Conservation (phyloP, 176 grass and related monocot genomes). For the Carex kokanica region DNA sequence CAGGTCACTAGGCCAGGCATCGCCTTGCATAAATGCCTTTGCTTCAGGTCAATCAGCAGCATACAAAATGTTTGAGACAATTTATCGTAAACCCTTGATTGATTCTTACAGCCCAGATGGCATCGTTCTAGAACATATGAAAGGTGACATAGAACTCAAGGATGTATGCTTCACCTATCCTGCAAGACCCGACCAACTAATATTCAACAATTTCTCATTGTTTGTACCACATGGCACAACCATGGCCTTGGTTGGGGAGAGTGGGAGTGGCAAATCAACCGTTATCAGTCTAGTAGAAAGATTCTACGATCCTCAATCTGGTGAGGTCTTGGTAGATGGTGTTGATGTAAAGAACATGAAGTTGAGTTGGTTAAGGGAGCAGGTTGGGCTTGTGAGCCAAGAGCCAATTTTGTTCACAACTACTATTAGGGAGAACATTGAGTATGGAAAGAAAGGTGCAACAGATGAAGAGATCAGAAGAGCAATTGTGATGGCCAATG, state of each 20-base stretch:
- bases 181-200: slow-evolving; percentile 54
- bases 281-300: slow-evolving; percentile 69
- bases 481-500: slow-evolving; percentile 62
- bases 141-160: slow-evolving; percentile 57
- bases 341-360: slow-evolving; percentile 57
- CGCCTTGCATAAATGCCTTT: slow-evolving; percentile 68
- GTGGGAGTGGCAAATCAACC: slow-evolving; percentile 76
- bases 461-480: slow-evolving; percentile 55
- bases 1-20: slow-evolving; percentile 66
- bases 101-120: slow-evolving; percentile 43
- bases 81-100: slow-evolving; percentile 49
- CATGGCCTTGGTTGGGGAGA: slow-evolving; percentile 77
- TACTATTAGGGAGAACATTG: slow-evolving; percentile 63
- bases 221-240: slow-evolving; percentile 48
- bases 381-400: slow-evolving; percentile 70
- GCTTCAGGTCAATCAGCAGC: slow-evolving; percentile 57
- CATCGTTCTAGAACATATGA: slow-evolving; percentile 47
- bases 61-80: slow-evolving; percentile 79
- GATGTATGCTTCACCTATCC: slow-evolving; percentile 64
- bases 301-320: slow-evolving; percentile 71
- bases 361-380: slow-evolving; percentile 57
- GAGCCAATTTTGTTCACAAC: slow-evolving; percentile 75
- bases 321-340: slow-evolving; percentile 68
- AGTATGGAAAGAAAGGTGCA: slow-evolving; percentile 59
- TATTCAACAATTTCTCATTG: slow-evolving; percentile 69